phyloP scores from a whole-genome alignment of 495 filamentous ascomycete genomes.

The Penicillium cosmopolitanum region DNA sequence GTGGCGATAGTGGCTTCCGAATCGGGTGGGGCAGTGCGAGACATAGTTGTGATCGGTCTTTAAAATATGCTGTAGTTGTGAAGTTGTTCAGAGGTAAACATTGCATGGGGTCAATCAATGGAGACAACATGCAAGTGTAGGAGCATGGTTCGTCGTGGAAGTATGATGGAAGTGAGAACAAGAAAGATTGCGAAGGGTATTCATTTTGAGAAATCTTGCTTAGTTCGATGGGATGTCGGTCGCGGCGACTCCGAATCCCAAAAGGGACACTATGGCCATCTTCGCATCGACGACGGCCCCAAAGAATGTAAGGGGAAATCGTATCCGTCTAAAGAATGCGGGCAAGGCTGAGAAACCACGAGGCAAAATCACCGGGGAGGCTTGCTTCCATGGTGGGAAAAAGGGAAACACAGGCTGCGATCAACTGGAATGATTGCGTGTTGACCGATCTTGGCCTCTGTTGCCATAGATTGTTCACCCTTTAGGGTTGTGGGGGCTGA shows the following conservation, averaged over 20 bases:
- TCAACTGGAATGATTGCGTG: not conserved
- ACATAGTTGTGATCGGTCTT: constrained; percentile 15
- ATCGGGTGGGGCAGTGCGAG: constrained; percentile 25
- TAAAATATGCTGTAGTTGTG: constrained; percentile 8
- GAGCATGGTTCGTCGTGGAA: constrained; percentile 6
- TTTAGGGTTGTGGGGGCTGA: not conserved
- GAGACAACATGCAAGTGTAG: constrained; percentile 7
- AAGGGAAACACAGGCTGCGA: constrained; percentile 11
- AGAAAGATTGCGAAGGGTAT: not conserved
- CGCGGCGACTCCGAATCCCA: constrained; percentile 11
- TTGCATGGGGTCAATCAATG: constrained; percentile 5
- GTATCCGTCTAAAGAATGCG: constrained; percentile 30
- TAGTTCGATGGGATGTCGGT: constrained; percentile 4
- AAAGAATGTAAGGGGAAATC: constrained; percentile 31
- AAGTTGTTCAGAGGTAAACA: constrained; percentile 3
- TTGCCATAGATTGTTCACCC: not conserved
- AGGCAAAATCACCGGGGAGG: constrained; percentile 15
- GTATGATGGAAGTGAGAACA: not conserved
- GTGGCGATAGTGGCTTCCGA: constrained; percentile 41
- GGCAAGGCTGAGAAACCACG: constrained; percentile 22
- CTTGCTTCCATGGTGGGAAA: constrained; percentile 3
- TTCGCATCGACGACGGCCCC: constrained; percentile 13
- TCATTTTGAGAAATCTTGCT: constrained; percentile 9
- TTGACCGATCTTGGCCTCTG: not conserved
- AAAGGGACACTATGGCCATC: constrained; percentile 11